A percentile compares a stretch with the other conserved stretches of the same genome.
These are phyloP conservation scores for Torulaspora gathmanii DNA, from an alignment of 805 yeast species.

Conservation along the genomic window DNA sequence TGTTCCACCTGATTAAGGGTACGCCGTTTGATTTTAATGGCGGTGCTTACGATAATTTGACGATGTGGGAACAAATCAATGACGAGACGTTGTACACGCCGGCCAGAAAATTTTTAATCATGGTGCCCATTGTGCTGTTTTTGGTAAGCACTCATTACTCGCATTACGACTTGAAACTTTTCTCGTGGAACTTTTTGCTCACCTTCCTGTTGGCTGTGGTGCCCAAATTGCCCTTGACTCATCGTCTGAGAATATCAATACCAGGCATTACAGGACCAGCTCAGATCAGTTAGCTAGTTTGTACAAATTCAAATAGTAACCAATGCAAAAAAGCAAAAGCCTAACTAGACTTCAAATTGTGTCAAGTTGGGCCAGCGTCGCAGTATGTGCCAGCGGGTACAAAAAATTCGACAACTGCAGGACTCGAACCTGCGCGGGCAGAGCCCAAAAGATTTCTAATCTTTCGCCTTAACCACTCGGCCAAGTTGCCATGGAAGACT, in stretches of 20 bases:
- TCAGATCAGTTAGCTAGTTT: constrained; percentile 28
- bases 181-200: constrained; percentile 64
- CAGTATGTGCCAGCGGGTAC: no score
- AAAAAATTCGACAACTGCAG: constrained; percentile 57
- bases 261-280: constrained; percentile 44
- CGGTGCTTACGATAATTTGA: constrained; percentile 92
- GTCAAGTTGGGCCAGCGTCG: no score
- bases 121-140: constrained; percentile 88
- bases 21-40: constrained; percentile 95
- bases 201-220: constrained; percentile 83
- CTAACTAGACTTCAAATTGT: no score
- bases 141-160: constrained; percentile 86
- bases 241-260: constrained; percentile 64
- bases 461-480: constrained; percentile 64
- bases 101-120: constrained; percentile 83
- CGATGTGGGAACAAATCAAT: constrained; percentile 98
- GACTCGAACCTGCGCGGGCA: constrained; percentile 60
- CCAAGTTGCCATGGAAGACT: constrained; percentile 40
- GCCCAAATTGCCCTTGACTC: constrained; percentile 84
- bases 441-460: constrained; percentile 51
- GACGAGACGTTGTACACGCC: constrained; percentile 97
- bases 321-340: no score
- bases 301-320: no score
- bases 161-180: constrained; percentile 72
- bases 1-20: constrained; percentile 96